A percentile compares a stretch with the other conserved stretches of the same genome.
phyloP scores from a whole-genome alignment of 2,329 filamentous ascomycete genomes.

The Monosporascus cannonballus region DNA sequence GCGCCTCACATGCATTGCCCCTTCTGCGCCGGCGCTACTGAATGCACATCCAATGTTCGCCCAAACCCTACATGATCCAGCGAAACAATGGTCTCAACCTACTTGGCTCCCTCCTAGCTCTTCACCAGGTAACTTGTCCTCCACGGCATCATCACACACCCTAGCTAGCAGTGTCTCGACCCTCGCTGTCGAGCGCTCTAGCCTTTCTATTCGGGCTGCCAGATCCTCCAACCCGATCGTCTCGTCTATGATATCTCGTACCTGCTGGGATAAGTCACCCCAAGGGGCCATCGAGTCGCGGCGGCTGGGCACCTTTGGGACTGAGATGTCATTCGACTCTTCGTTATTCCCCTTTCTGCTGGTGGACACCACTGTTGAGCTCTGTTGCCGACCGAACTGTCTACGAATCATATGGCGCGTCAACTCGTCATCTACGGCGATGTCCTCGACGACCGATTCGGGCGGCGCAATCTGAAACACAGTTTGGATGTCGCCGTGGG shows the following conservation, averaged over 20 bases:
- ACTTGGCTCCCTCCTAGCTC: constrained; percentile 20
- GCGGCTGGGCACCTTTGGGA: constrained; percentile 32
- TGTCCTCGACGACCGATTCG: constrained; percentile 50
- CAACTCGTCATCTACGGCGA: constrained; percentile 53
- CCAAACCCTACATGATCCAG: constrained; percentile 7
- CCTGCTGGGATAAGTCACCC: constrained; percentile 43
- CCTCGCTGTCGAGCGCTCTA: constrained; percentile 44
- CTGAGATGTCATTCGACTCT: constrained; percentile 6
- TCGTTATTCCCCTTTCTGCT: constrained; percentile 8
- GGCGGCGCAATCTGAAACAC: constrained; percentile 70
- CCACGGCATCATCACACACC: constrained; percentile 22
- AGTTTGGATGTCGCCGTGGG: constrained; percentile 64
- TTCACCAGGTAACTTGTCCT: constrained; percentile 9
- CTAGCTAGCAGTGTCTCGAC: constrained; percentile 42
- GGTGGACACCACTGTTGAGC: constrained; percentile 23
- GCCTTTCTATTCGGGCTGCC: constrained; percentile 35
- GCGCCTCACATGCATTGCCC: no score
- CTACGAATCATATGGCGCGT: constrained; percentile 52
- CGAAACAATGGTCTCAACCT: constrained; percentile 17
- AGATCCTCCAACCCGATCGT: constrained; percentile 40
- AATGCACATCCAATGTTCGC: no score
- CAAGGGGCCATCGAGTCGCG: constrained; percentile 51
- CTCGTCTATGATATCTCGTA: constrained; percentile 43
- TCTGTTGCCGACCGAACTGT: constrained; percentile 45
- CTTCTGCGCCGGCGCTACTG: background rate